Evolutionary conservation across 169 alveolate species (phyloP).

Genomic region (Eimeria sp.): DNA sequence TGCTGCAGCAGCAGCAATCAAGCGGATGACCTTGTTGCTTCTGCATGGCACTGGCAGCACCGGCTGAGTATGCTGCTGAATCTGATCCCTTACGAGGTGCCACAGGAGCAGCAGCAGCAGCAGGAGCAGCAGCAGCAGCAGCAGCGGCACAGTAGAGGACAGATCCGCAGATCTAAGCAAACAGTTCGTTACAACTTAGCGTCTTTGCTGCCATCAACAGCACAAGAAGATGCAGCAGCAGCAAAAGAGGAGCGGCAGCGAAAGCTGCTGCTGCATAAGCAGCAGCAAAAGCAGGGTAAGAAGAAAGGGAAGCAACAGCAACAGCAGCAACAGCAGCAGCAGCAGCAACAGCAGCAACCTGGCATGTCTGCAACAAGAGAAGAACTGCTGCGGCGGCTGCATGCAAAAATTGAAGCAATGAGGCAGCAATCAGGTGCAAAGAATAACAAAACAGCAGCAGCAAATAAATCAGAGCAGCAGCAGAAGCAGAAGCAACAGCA

Average conservation of each 20-base stretch:
- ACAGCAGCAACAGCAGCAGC: neutral
- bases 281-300: neutral
- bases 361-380: neutral
- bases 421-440: neutral
- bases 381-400: conserved; percentile 59
- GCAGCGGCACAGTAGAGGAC: conserved; percentile 24
- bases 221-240: conserved; percentile 22
- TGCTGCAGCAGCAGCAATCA: neutral
- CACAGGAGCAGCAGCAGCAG: conserved; percentile 10
- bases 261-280: neutral
- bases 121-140: conserved; percentile 55
- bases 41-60: conserved; percentile 45
- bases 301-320: neutral
- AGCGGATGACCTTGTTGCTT: neutral
- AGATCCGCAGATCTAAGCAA: neutral
- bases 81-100: neutral
- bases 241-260: neutral
- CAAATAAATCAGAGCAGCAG: neutral
- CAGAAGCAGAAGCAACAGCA: conserved; percentile 46
- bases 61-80: conserved; percentile 2
- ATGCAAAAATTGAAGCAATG: conserved; percentile 50
- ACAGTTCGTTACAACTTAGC: neutral
- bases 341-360: conserved; percentile 22
- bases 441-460: neutral
- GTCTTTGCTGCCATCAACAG: neutral